Conservation (phyloP, 306 rosid genomes). For the Lupinus albus region DNA sequence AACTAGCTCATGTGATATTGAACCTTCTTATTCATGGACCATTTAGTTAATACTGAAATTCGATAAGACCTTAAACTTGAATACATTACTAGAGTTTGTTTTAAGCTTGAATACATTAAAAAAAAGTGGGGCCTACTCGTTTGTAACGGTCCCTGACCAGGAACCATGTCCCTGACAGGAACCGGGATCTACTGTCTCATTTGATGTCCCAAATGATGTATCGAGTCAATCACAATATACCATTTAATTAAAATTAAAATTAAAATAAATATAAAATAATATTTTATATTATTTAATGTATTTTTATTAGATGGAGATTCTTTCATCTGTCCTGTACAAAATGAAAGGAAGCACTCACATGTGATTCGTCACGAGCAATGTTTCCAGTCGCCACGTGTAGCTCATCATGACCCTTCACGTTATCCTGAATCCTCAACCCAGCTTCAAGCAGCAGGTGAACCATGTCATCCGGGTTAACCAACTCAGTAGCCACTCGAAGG, state of each 20-base stretch:
- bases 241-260: too few species aligned
- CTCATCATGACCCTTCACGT: conserved; percentile 33
- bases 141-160: not conserved
- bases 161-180: too few species aligned
- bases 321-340: too few species aligned
- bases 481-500: conserved; percentile 61
- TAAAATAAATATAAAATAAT: too few species aligned
- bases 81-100: not conserved
- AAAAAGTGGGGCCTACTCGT: not conserved
- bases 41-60: not conserved
- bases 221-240: too few species aligned
- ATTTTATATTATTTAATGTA: too few species aligned
- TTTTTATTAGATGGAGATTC: too few species aligned
- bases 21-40: not conserved
- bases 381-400: conserved; percentile 56
- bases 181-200: too few species aligned
- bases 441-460: conserved; percentile 66
- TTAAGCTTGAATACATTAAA: not conserved
- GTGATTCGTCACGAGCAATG: conserved; percentile 22
- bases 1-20: not conserved
- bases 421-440: conserved; percentile 59
- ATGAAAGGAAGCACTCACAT: conserved; percentile 28
- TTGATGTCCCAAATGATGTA: too few species aligned
- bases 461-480: conserved; percentile 62
- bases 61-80: not conserved